Evolutionary conservation across 2,329 filamentous ascomycete genomes (phyloP).

Genomic region (Xylariaceae sp.): DNA sequence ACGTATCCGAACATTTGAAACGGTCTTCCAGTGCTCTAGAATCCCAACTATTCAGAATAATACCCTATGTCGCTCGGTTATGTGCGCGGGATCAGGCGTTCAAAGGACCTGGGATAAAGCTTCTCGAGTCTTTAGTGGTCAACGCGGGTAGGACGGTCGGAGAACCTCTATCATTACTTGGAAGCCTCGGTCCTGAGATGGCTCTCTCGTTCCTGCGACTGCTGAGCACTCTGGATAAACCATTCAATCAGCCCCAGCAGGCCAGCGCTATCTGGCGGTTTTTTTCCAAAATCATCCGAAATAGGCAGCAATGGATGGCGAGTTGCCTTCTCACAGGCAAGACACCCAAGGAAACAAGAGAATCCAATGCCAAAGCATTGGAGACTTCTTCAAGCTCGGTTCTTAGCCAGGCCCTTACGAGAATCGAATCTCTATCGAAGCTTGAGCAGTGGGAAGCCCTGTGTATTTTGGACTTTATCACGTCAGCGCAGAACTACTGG

Average conservation of each 20-base stretch:
- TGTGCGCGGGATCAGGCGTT: slow-evolving; percentile 66
- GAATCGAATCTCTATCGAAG: slow-evolving; percentile 59
- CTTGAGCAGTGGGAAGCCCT: slow-evolving; percentile 62
- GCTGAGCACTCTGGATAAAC: slow-evolving; percentile 69
- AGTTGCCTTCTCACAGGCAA: slow-evolving; percentile 86
- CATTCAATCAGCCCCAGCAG: slow-evolving; percentile 60
- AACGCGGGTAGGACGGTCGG: slow-evolving; percentile 58
- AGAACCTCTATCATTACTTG: slow-evolving; percentile 92
- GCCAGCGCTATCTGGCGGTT: slow-evolving; percentile 75
- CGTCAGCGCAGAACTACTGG: slow-evolving; percentile 89
- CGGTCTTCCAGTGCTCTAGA: slow-evolving; percentile 63
- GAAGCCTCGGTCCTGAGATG: slow-evolving; percentile 75
- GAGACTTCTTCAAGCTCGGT: slow-evolving; percentile 55
- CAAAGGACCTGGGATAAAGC: slow-evolving; percentile 56
- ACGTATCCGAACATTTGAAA: slow-evolving; percentile 59
- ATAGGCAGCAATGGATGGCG: slow-evolving; percentile 92
- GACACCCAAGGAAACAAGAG: slow-evolving; percentile 70
- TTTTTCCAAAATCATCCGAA: slow-evolving; percentile 77
- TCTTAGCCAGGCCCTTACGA: slow-evolving; percentile 66
- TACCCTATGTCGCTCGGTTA: slow-evolving; percentile 69
- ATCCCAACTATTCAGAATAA: slow-evolving; percentile 72
- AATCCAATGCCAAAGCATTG: slow-evolving; percentile 47
- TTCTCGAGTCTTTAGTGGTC: slow-evolving; percentile 69
- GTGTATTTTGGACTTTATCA: slow-evolving; percentile 79
- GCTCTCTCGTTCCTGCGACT: slow-evolving; percentile 79